Evolutionary conservation across 2,329 filamentous ascomycete genomes (phyloP).

Genomic region (Venturiaceae sp.): DNA sequence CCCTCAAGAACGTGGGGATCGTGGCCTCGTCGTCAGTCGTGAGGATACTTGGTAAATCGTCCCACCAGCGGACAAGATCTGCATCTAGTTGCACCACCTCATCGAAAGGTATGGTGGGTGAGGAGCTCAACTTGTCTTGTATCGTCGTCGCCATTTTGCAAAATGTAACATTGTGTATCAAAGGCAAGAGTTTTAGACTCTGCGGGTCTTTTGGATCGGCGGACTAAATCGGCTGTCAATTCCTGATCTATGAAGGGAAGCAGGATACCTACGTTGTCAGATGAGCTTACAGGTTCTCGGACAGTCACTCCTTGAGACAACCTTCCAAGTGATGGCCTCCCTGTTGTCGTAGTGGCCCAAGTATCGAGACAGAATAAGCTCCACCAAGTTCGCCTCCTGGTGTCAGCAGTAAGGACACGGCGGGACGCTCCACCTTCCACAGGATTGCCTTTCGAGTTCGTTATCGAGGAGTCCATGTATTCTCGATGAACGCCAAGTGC

Average conservation of each 20-base stretch:
- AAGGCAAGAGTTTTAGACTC: constrained; percentile 57
- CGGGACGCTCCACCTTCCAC: constrained; percentile 16
- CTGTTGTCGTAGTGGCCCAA: constrained; percentile 33
- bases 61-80: constrained; percentile 64
- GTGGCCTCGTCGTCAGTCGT: constrained; percentile 40
- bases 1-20: constrained; percentile 60
- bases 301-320: constrained; percentile 29
- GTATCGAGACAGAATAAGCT: constrained; percentile 33
- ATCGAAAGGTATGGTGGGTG: constrained; percentile 55
- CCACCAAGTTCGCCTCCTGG: constrained; percentile 33
- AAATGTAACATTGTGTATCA: constrained; percentile 70
- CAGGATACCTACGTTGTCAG: neutral
- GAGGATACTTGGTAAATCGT: constrained; percentile 48
- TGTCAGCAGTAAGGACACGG: constrained; percentile 24
- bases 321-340: constrained; percentile 28
- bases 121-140: constrained; percentile 63
- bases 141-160: constrained; percentile 71
- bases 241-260: neutral
- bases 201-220: constrained; percentile 30
- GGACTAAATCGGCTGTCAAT: constrained; percentile 14
- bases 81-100: constrained; percentile 58
- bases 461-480: constrained; percentile 26
- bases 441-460: constrained; percentile 10
- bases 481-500: constrained; percentile 64
- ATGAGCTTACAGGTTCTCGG: constrained; percentile 22